A percentile compares a stretch with the other conserved stretches of the same genome.
Conservation (phyloP, 768 basidiomycete species). For the Hemileccinum impolitum region DNA sequence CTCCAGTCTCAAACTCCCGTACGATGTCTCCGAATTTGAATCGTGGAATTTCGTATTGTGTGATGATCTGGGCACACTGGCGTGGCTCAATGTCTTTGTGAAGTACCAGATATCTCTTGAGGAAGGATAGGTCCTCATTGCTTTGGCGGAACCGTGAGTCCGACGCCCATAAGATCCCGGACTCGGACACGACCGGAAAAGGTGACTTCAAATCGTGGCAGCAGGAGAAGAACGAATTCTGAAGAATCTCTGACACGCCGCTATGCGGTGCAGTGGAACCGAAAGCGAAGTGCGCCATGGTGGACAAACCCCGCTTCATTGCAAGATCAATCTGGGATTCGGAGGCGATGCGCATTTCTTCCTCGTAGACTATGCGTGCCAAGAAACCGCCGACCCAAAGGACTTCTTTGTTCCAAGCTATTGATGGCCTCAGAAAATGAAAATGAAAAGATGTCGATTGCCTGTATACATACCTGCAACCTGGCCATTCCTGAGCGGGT, state of each 20-base stretch:
- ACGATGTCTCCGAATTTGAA: slow-evolving; percentile 8
- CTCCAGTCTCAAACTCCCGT: slow-evolving; percentile 10
- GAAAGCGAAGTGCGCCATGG: slow-evolving; percentile 82
- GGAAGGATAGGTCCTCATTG: slow-evolving; percentile 2
- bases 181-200: slow-evolving; percentile 14
- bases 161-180: slow-evolving; percentile 1
- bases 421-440: background rate
- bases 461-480: slow-evolving; percentile 55
- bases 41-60: slow-evolving; percentile 3
- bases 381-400: slow-evolving; percentile 80
- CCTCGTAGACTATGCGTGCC: slow-evolving; percentile 78
- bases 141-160: slow-evolving; percentile 5
- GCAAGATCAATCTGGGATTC: background rate
- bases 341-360: slow-evolving; percentile 49
- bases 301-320: slow-evolving; percentile 50
- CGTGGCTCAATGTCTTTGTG: background rate
- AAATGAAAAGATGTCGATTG: background rate
- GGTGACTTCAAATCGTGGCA: background rate
- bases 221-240: slow-evolving; percentile 15
- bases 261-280: slow-evolving; percentile 27
- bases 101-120: slow-evolving; percentile 5
- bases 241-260: slow-evolving; percentile 10
- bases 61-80: slow-evolving; percentile 6
- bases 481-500: slow-evolving; percentile 65
- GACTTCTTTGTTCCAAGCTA: slow-evolving; percentile 89